phyloP scores from a whole-genome alignment of 2,329 filamentous ascomycete species.

The Polytolypa hystricis region DNA sequence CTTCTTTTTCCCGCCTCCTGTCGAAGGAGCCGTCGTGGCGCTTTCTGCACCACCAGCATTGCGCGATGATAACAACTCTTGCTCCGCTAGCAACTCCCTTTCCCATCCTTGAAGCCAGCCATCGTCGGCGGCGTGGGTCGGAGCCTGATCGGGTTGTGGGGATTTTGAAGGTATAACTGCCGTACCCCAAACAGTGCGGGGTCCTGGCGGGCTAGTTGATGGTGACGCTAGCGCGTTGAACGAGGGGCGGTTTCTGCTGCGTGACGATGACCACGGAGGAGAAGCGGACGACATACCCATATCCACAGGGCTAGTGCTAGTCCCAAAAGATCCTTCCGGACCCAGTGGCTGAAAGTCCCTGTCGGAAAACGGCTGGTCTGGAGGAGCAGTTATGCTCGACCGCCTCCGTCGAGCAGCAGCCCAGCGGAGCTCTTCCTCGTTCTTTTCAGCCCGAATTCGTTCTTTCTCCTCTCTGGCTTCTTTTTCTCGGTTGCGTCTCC shows the following conservation, averaged over 20 bases:
- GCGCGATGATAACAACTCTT: slow-evolving; percentile 11
- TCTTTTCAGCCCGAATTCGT: slow-evolving; percentile 65
- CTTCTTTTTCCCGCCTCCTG: slow-evolving; percentile 43
- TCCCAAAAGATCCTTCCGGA: slow-evolving; percentile 15
- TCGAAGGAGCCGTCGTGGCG: slow-evolving; percentile 8
- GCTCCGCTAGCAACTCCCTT: slow-evolving; percentile 46
- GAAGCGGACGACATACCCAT: slow-evolving; percentile 28
- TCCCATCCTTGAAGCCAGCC: slow-evolving; percentile 84
- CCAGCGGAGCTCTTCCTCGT: slow-evolving; percentile 59
- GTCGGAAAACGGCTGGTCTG: slow-evolving; percentile 40
- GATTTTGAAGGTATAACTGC: slow-evolving; percentile 49
- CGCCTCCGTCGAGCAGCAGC: slow-evolving; percentile 55
- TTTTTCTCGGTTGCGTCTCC: slow-evolving; percentile 72
- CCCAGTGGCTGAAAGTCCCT: slow-evolving; percentile 57
- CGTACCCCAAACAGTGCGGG: slow-evolving; percentile 90
- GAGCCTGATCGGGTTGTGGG: slow-evolving; percentile 40
- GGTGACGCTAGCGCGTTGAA: slow-evolving; percentile 56
- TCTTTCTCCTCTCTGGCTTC: slow-evolving; percentile 79
- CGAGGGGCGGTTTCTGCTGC: slow-evolving; percentile 23
- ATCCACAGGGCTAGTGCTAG: slow-evolving; percentile 17
- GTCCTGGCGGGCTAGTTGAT: slow-evolving; percentile 66
- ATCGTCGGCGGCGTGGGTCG: slow-evolving; percentile 46
- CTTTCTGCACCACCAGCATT: slow-evolving; percentile 3
- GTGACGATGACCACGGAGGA: slow-evolving; percentile 30
- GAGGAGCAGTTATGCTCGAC: slow-evolving; percentile 38